Conservation (phyloP, 148 eudicot genomes). For the Rhododendron molle region DNA sequence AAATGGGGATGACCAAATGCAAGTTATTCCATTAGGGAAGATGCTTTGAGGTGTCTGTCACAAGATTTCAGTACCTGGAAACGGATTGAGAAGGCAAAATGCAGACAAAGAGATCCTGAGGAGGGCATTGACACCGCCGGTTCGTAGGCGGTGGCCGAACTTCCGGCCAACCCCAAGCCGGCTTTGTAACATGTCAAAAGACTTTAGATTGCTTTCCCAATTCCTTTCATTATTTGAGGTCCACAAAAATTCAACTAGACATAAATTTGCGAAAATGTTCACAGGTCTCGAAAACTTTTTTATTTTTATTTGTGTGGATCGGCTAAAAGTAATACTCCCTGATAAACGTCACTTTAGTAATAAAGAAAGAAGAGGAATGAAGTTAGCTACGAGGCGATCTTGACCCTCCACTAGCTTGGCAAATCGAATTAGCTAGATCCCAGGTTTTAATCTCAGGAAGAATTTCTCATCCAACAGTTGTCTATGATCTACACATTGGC, state of each 20-base stretch:
- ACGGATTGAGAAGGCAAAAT: constrained; percentile 29
- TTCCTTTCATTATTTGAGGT: not conserved
- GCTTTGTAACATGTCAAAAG: constrained; percentile 36
- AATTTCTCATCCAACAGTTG: constrained; percentile 47
- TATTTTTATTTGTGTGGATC: not conserved
- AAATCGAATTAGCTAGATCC: constrained; percentile 38
- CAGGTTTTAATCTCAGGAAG: no score
- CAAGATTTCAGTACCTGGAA: constrained; percentile 11
- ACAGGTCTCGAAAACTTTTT: no score
- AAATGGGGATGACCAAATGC: no score
- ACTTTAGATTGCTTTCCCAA: constrained; percentile 16
- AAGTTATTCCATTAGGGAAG: no score
- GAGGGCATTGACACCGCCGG: constrained; percentile 56
- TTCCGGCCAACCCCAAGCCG: constrained; percentile 70
- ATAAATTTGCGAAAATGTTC: not conserved
- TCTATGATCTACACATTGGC: constrained; percentile 46
- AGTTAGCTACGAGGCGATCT: constrained; percentile 44
- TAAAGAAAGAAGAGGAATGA: no score
- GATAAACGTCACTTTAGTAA: no score
- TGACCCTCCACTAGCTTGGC: constrained; percentile 85
- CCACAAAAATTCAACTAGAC: not conserved
- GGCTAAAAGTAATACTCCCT: no score
- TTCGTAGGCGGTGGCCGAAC: constrained; percentile 51
- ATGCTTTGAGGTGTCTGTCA: not conserved
- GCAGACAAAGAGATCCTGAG: constrained; percentile 50